Conservation (phyloP, 495 filamentous ascomycete species). For the Xylaria flabelliformis region DNA sequence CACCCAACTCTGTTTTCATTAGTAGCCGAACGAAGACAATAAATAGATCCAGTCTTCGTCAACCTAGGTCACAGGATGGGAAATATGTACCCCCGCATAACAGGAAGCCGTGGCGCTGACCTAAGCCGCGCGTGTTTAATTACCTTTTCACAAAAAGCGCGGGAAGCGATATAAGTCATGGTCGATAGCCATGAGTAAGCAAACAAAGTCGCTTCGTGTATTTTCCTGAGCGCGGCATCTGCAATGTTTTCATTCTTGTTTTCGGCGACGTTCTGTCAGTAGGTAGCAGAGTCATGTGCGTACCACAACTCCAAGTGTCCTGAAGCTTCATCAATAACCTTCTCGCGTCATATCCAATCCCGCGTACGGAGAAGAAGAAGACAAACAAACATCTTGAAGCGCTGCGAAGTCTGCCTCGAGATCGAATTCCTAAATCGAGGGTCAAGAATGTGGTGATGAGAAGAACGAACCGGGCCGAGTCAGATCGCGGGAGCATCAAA, state of each 20-base stretch:
- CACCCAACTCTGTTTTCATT: constrained; percentile 41
- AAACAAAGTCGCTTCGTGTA: constrained; percentile 43
- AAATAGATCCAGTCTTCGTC: constrained; percentile 31
- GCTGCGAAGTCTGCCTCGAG: not conserved
- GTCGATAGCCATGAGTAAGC: constrained; percentile 10
- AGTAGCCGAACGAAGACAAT: constrained; percentile 42
- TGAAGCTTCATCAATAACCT: not conserved
- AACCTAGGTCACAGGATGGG: not conserved
- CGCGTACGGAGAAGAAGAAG: not conserved
- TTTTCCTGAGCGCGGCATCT: constrained; percentile 44
- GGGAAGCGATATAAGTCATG: constrained; percentile 43
- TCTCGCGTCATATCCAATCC: not conserved
- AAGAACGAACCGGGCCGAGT: not conserved
- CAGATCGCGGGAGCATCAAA: not conserved
- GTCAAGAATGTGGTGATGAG: not conserved
- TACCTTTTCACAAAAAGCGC: constrained; percentile 36
- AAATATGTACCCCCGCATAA: constrained; percentile 27
- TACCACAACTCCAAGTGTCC: constrained; percentile 28
- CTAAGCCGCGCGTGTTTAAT: constrained; percentile 35
- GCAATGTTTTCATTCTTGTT: constrained; percentile 41
- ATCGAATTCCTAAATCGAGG: not conserved
- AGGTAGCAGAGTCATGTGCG: constrained; percentile 33
- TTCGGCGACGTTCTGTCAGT: constrained; percentile 44
- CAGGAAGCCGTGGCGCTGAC: constrained; percentile 36
- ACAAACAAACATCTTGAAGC: not conserved